phyloP scores from a whole-genome alignment of 805 yeast species.

The Saccharomycopsis capsularis region DNA sequence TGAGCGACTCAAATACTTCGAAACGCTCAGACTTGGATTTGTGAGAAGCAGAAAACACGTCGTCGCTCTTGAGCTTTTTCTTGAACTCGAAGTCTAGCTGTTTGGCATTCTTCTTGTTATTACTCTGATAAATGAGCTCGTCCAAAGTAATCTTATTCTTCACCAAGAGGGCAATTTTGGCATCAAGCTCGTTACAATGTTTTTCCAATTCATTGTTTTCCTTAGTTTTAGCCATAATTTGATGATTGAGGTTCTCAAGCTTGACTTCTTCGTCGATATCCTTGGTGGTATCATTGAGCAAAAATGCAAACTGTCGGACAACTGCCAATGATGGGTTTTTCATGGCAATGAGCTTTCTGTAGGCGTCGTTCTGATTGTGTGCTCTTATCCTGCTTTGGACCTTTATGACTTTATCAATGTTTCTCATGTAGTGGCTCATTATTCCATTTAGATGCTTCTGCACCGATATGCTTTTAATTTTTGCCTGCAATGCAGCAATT shows the following conservation, averaged over 20 bases:
- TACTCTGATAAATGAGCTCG: slow-evolving; percentile 41
- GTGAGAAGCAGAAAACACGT: background rate
- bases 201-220: slow-evolving; percentile 66
- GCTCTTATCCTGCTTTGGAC: slow-evolving; percentile 74
- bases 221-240: slow-evolving; percentile 62
- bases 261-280: slow-evolving; percentile 73
- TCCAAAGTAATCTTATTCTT: slow-evolving; percentile 75
- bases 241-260: slow-evolving; percentile 59
- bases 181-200: slow-evolving; percentile 67
- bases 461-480: slow-evolving; percentile 40
- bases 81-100: slow-evolving; percentile 13
- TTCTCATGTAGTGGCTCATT: slow-evolving; percentile 44
- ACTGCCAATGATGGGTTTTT: slow-evolving; percentile 74
- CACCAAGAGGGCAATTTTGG: slow-evolving; percentile 69
- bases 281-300: slow-evolving; percentile 63
- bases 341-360: slow-evolving; percentile 59
- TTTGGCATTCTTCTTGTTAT: slow-evolving; percentile 8
- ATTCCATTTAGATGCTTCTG: slow-evolving; percentile 33
- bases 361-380: slow-evolving; percentile 61
- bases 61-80: slow-evolving; percentile 1
- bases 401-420: slow-evolving; percentile 53
- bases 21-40: slow-evolving; percentile 36
- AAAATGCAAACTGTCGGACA: slow-evolving; percentile 66
- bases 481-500: slow-evolving; percentile 46
- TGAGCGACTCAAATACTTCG: slow-evolving; percentile 67